These are phyloP conservation scores for Penicillium rolfsii DNA, from an alignment of 2,329 filamentous ascomycete genomes.

Conservation along the genomic window DNA sequence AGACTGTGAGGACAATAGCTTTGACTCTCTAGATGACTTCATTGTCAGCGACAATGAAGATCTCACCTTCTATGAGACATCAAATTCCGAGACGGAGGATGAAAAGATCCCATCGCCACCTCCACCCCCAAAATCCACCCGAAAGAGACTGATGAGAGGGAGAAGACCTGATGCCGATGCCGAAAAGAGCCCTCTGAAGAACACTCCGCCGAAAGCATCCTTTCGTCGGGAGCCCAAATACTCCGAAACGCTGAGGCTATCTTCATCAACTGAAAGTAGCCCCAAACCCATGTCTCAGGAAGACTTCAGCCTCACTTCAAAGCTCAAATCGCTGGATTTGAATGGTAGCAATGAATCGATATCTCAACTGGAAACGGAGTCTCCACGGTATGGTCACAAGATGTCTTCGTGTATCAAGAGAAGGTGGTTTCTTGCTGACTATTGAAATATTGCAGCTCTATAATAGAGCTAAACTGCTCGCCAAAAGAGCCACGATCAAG, in stretches of 20 bases:
- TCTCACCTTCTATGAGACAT: conserved; percentile 40
- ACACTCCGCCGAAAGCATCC: conserved; percentile 12
- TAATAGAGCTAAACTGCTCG: conserved; percentile 9
- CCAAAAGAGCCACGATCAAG: not conserved
- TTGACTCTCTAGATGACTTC: conserved; percentile 46
- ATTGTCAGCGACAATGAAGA: conserved; percentile 48
- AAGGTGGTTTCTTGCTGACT: conserved; percentile 18
- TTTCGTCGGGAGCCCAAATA: conserved; percentile 28
- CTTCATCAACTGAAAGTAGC: conserved; percentile 18
- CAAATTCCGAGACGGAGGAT: conserved; percentile 36
- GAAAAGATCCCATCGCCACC: conserved; percentile 24
- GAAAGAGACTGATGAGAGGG: conserved; percentile 42
- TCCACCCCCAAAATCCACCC: conserved; percentile 27
- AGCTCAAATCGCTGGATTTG: conserved; percentile 27
- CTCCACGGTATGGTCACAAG: conserved; percentile 24
- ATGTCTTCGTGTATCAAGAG: not conserved
- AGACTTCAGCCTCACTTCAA: conserved; percentile 27
- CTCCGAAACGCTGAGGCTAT: conserved; percentile 23
- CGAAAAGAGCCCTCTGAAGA: conserved; percentile 20
- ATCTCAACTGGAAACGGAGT: conserved; percentile 23
- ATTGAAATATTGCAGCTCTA: conserved; percentile 5
- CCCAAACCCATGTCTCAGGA: conserved; percentile 29
- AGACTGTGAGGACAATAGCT: conserved; percentile 35
- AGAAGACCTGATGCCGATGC: conserved; percentile 31
- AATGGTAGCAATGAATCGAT: conserved; percentile 28